Evolutionary conservation across 164 flowering plant species (phyloP).

Genomic region (Cinnamomum micranthum): DNA sequence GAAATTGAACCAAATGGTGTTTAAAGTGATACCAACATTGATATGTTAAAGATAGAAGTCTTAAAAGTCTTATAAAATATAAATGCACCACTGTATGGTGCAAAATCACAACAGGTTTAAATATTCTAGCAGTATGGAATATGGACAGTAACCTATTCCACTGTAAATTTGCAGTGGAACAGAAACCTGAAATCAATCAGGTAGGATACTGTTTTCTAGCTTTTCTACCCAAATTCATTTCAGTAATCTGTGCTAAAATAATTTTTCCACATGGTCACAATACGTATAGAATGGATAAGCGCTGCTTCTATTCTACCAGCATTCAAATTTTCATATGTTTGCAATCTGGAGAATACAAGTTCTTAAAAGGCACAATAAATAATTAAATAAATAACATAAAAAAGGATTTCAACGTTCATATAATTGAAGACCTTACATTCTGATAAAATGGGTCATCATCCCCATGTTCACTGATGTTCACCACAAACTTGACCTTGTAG

Average conservation of each 20-base stretch:
- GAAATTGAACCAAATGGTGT: neutral
- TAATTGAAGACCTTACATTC: constrained; percentile 41
- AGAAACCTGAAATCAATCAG: neutral
- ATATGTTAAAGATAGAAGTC: neutral
- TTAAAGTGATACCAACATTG: neutral
- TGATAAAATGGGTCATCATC: constrained; percentile 54
- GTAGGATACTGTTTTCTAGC: neutral
- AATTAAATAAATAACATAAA: neutral
- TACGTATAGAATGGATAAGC: neutral
- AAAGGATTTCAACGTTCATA: neutral
- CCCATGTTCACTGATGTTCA: constrained; percentile 59
- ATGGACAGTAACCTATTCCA: neutral
- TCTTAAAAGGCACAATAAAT: neutral
- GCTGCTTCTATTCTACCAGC: neutral
- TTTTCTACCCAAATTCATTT: neutral
- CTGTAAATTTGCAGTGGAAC: neutral
- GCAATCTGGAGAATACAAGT: neutral
- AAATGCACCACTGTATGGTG: neutral
- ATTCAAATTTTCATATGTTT: neutral
- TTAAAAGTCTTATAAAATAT: no score
- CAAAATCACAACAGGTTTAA: neutral
- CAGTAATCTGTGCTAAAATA: neutral
- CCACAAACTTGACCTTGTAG: constrained; percentile 47
- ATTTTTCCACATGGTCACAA: neutral
- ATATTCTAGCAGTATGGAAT: neutral